phyloP scores from a whole-genome alignment of 352 stramenopile genomes.

The Pilasporangium apinafurcum region DNA sequence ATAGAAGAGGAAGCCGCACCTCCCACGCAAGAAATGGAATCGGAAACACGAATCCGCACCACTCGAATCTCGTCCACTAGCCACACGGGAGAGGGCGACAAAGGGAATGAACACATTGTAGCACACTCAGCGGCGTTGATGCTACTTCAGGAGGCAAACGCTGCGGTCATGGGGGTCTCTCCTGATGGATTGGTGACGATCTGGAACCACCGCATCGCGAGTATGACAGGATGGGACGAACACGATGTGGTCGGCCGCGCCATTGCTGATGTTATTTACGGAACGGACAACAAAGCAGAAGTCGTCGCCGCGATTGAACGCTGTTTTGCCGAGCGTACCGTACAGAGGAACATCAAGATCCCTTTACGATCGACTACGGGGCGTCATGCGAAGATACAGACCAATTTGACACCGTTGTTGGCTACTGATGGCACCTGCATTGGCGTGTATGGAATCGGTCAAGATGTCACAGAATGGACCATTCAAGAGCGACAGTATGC shows the following conservation, averaged over 20 bases:
- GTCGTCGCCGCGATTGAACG: slow-evolving; percentile 16
- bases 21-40: too few relatives aligned
- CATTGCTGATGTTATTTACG: slow-evolving; percentile 33
- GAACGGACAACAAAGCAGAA: slow-evolving; percentile 19
- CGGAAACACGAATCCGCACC: too few relatives aligned
- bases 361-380: slow-evolving; percentile 35
- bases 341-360: slow-evolving; percentile 20
- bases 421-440: slow-evolving; percentile 27
- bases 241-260: slow-evolving; percentile 28
- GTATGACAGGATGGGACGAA: slow-evolving; percentile 47
- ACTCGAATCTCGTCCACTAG: too few relatives aligned
- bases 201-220: slow-evolving; percentile 56
- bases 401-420: slow-evolving; percentile 45
- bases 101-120: too few relatives aligned
- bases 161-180: slow-evolving; percentile 54
- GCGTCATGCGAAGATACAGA: slow-evolving; percentile 37
- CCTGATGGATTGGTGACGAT: slow-evolving; percentile 41
- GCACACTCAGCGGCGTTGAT: slow-evolving; percentile 10
- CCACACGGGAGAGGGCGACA: too few relatives aligned
- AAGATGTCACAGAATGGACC: slow-evolving; percentile 47
- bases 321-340: slow-evolving; percentile 1
- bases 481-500: slow-evolving; percentile 59
- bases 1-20: too few relatives aligned
- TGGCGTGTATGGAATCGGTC: slow-evolving; percentile 52
- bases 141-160: slow-evolving; percentile 61